These are phyloP conservation scores for Saccharomyces uvarum DNA, from an alignment of 1,139 yeast genomes.

Conservation along the genomic window DNA sequence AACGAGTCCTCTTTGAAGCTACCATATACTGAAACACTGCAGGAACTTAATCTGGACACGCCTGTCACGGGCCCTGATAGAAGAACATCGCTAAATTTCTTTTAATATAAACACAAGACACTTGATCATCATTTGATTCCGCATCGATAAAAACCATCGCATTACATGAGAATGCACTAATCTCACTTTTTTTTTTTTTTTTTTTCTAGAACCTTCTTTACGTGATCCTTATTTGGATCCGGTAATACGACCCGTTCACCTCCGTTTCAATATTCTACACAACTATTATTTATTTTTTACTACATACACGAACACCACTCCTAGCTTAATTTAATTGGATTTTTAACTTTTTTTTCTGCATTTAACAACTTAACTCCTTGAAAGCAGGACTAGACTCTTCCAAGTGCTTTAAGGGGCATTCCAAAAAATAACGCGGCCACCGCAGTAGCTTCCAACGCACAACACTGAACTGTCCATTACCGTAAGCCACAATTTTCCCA, in stretches of 20 bases:
- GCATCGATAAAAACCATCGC: not conserved
- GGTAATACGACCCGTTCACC: conserved; percentile 1
- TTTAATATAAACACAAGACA: not conserved
- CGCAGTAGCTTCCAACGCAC: not conserved
- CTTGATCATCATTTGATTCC: not conserved
- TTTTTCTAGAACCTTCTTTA: not conserved
- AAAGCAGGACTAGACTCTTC: not conserved
- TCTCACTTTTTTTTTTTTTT: not conserved
- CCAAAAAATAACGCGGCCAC: not conserved
- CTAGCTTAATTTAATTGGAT: not conserved
- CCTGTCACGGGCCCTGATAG: not conserved
- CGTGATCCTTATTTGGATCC: conserved; percentile 6
- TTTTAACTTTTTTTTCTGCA: not conserved
- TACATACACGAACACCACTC: not conserved
- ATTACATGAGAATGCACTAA: too few relatives aligned
- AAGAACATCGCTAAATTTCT: not conserved
- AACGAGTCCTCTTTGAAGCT: conserved; percentile 5
- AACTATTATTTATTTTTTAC: not conserved
- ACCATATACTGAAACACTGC: conserved; percentile 2
- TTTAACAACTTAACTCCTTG: not conserved
- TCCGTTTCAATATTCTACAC: not conserved
- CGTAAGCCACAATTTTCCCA: not conserved
- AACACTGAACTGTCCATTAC: not conserved
- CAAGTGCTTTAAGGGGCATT: not conserved
- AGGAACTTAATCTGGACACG: not conserved